Evolutionary conservation across 106 monocot genomes (phyloP), one percentile per base, ranked within the genome.

Genomic region (Dendrobium huoshanense): DNA sequence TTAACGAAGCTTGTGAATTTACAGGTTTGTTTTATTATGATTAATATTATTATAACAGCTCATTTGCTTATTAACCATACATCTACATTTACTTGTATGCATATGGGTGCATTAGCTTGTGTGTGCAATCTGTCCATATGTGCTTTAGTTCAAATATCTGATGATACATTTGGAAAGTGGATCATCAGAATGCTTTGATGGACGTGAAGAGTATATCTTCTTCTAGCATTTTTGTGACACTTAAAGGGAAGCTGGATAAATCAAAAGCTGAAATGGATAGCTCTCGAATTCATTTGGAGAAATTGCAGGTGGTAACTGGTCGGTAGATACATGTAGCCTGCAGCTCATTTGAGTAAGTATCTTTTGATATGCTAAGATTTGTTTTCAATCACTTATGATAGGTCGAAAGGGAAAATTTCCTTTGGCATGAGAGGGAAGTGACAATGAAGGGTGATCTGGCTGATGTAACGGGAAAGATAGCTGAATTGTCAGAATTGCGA

Each of bases 281-380:
- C 24, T 90, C 42, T 59, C 79, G 70, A 77, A 2, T 55, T 75
- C 84, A 65, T 13, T 56, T 91, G 79, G 95, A 93, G 82, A 95
- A 99, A 87, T 84, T 99, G 82, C 99, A 99, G 99, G 99, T 99
- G 81, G 81, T 89, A 86, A 79, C 82, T 79, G 85, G 81, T 85
- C 67, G 79, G 73, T 87, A 85, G 79, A 81, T 86, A 44, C 48
- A 79, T 86, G 83, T 77, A 83, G 80, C 77, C 65, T 84, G 41
- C n/a, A 25, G 45, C 59, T 16, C 1, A 5, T 24, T 42, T 72
- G 42, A 47, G 16, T 20, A 15, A 58, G 40, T 80, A 49, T 79
- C 61, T 80, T 18, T 4, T 85, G 61, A 20, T 51, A 56, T 81
- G 65, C 58, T 83, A 45, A 81, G 27, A 48, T 77, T 80, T 59